phyloP scores from a whole-genome alignment of 2,329 filamentous ascomycete species.

The Cercospora nicotianae region DNA sequence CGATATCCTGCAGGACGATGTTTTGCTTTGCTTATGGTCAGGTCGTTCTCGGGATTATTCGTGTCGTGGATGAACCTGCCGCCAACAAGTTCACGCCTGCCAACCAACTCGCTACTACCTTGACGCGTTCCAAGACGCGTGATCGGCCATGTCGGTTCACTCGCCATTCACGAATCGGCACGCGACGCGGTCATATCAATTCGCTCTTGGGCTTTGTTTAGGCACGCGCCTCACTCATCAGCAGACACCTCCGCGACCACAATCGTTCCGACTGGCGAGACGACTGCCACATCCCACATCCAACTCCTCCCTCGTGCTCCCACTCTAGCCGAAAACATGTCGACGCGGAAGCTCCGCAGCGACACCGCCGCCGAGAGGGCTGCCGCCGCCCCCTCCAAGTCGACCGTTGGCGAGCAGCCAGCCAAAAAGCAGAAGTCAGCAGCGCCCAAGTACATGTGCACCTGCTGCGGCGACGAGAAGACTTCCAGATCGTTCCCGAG shows the following conservation, averaged over 20 bases:
- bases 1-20: background rate
- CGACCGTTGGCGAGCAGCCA: background rate
- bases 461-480: constrained; percentile 26
- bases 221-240: background rate
- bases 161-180: background rate
- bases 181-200: background rate
- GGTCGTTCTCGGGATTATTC: too few relatives aligned
- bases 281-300: background rate
- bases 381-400: background rate
- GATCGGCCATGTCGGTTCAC: background rate
- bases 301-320: background rate
- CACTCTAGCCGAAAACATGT: constrained; percentile 4
- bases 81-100: background rate
- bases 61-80: background rate
- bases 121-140: background rate
- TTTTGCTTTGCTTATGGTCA: background rate
- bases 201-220: background rate
- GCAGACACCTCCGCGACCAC: background rate
- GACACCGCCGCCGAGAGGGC: constrained; percentile 8
- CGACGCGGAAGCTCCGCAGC: constrained; percentile 18
- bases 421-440: constrained; percentile 13
- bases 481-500: constrained; percentile 34
- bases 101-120: background rate
- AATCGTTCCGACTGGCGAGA: background rate
- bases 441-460: constrained; percentile 24